Conservation (phyloP, 768 basidiomycete genomes). For the Termitomyces sp. region DNA sequence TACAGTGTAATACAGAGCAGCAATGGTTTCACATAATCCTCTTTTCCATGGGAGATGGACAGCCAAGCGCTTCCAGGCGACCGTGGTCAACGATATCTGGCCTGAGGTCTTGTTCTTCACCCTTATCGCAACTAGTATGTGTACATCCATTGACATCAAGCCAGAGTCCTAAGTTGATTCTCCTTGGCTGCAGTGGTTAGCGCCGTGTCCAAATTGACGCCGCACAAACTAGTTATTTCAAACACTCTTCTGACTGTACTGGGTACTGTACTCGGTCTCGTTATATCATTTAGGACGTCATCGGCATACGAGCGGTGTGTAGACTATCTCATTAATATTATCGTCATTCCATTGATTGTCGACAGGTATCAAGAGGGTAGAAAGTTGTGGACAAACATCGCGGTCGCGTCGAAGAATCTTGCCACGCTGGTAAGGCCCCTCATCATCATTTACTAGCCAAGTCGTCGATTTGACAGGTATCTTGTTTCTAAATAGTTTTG, state of each 20-base stretch:
- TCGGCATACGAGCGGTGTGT: conserved; percentile 63
- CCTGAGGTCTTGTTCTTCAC: conserved; percentile 60
- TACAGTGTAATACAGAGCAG: not conserved
- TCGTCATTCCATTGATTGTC: not conserved
- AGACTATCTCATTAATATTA: not conserved
- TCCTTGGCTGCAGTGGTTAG: conserved; percentile 43
- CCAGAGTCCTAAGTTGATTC: not conserved
- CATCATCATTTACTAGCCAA: not conserved
- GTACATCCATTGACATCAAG: not conserved
- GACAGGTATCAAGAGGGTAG: conserved; percentile 62
- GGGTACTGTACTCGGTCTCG: conserved; percentile 68
- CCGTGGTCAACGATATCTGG: conserved; percentile 65
- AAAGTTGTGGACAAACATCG: conserved; percentile 66
- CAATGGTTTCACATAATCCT: conserved; percentile 41
- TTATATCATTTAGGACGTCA: conserved; percentile 69
- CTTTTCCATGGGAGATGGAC: conserved; percentile 44
- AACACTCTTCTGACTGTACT: conserved; percentile 61
- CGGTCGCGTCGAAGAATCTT: conserved; percentile 50
- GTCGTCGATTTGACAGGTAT: not conserved
- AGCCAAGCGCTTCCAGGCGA: conserved; percentile 47
- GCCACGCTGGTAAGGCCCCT: conserved; percentile 46
- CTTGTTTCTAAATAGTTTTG: conserved; percentile 34
- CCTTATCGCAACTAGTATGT: conserved; percentile 49
- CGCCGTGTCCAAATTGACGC: conserved; percentile 45
- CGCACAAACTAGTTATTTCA: conserved; percentile 43